These are phyloP conservation scores for Penicillium alfredii DNA, from an alignment of 495 filamentous ascomycete genomes.

Conservation along the genomic window DNA sequence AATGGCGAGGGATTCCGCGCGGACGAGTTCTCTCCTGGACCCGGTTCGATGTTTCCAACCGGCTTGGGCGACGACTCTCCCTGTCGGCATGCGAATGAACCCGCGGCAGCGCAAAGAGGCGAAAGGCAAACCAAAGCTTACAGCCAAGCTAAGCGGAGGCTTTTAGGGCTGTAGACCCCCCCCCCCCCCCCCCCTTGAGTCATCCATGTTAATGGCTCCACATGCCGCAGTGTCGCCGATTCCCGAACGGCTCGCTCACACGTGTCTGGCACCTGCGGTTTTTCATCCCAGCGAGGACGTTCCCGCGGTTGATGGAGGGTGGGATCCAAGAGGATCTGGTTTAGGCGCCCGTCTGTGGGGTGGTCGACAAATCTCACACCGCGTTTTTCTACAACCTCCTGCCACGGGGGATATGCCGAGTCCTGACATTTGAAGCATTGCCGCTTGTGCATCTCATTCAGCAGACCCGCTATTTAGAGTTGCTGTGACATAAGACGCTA, in stretches of 20 bases:
- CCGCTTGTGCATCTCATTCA: not conserved
- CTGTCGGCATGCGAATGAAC: conserved; percentile 10
- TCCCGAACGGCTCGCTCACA: conserved; percentile 2
- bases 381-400: conserved; percentile 5
- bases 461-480: conserved; percentile 26
- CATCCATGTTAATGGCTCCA: too few relatives aligned
- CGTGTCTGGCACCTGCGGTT: conserved; percentile 1
- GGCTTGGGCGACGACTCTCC: conserved; percentile 32
- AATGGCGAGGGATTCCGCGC: conserved; percentile 68
- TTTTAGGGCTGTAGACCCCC: too few relatives aligned
- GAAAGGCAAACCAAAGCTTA: conserved; percentile 17
- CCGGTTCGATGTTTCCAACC: conserved; percentile 25
- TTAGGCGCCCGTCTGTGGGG: too few relatives aligned
- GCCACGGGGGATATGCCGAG: too few relatives aligned
- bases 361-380: conserved; percentile 13
- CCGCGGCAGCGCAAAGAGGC: conserved; percentile 17
- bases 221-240: not conserved
- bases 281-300: too few relatives aligned
- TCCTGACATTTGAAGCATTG: too few relatives aligned
- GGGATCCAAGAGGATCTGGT: too few relatives aligned
- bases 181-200: too few relatives aligned
- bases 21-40: conserved; percentile 29
- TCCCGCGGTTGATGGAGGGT: too few relatives aligned
- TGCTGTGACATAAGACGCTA: conserved; percentile 26
- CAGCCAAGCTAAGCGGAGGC: too few relatives aligned